Evolutionary conservation across 202 grass and related monocot genomes (phyloP), one percentile per base, ranked within the genome.

Genomic region (Setaria italica): DNA sequence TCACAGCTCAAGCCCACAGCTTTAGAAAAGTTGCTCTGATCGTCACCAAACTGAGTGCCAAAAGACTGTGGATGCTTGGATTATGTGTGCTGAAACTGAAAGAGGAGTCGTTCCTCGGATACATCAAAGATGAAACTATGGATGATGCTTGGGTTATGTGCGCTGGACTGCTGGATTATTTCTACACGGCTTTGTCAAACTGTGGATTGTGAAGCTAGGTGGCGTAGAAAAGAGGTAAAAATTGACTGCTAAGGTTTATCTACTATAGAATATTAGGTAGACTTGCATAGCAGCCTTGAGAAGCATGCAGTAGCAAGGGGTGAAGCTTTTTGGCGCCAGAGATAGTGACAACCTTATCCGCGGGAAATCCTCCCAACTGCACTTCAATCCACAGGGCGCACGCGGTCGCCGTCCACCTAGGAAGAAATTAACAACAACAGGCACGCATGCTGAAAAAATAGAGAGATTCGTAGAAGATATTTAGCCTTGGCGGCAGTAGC

Each of bases 321-420:
- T 59, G 25, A 32, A 35, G 25, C 35, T 45, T 20, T 57, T 17
- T 74, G n/a, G 21, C 17, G 47, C 30, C 35, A 73, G 14, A 43
- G 77, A 75, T 16, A 54, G 62, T 6, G 77, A 85, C 70, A 15
- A 70, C 51, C 82, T 81, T 77, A 85, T 85, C 87, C 77, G 41
- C 4, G 2, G 62, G 82, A 80, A 70, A 76, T 85, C n/a, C 70
- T 70, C 55, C 12, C 14, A 54, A 51, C 77, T 70, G 53, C 56
- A 62, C 41, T 78, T 72, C 14, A 34, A 33, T 14, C 60, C n/a
- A 71, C 42, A 63, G 64, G 73, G 43, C 41, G 7, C 34, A 53
- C 70, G 29, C 33, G 2, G 67, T 81, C 63, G 29, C 45, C 71
- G 55, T 89, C 77, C 71, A 11, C 5, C 50, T 54, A 54, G 51